Percentiles rank a stretch among this genome's conserved stretches.
phyloP scores from a whole-genome alignment of 352 stramenopile genomes.

The Pythium aristosporum region DNA sequence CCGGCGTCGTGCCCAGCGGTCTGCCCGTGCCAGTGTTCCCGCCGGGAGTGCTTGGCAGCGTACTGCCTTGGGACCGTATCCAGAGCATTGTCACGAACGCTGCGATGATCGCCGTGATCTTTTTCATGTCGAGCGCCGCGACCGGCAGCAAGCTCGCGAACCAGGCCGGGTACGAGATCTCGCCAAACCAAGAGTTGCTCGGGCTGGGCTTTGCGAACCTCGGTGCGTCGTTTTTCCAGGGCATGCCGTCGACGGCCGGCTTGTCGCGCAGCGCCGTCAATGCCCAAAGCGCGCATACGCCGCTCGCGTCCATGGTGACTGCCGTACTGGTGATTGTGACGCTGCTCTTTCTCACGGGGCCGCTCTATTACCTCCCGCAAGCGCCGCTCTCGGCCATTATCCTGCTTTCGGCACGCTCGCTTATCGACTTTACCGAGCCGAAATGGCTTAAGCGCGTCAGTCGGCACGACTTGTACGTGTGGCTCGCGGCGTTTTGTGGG shows the following conservation, averaged over 20 bases:
- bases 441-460: conserved; percentile 76
- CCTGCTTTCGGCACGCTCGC: conserved; percentile 80
- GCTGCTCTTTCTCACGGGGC: conserved; percentile 83
- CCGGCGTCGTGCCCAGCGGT: conserved; percentile 75
- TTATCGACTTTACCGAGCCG: conserved; percentile 88
- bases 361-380: conserved; percentile 90
- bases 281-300: conserved; percentile 84
- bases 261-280: conserved; percentile 92
- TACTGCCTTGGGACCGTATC: conserved; percentile 55
- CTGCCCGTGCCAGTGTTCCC: conserved; percentile 52
- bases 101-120: conserved; percentile 85
- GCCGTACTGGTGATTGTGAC: conserved; percentile 87
- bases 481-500: conserved; percentile 44
- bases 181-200: conserved; percentile 88
- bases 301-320: conserved; percentile 88
- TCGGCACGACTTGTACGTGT: conserved; percentile 65
- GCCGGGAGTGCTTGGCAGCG: conserved; percentile 37
- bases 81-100: conserved; percentile 68
- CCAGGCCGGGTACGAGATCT: conserved; percentile 80
- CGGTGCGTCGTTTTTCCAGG: conserved; percentile 83
- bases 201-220: conserved; percentile 91
- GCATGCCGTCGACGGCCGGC: conserved; percentile 88
- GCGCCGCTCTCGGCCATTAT: conserved; percentile 88
- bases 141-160: conserved; percentile 86
- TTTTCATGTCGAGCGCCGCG: conserved; percentile 91